These are phyloP conservation scores for Xerocomellus amylosporus DNA, from an alignment of 768 basidiomycete genomes.

Conservation along the genomic window DNA sequence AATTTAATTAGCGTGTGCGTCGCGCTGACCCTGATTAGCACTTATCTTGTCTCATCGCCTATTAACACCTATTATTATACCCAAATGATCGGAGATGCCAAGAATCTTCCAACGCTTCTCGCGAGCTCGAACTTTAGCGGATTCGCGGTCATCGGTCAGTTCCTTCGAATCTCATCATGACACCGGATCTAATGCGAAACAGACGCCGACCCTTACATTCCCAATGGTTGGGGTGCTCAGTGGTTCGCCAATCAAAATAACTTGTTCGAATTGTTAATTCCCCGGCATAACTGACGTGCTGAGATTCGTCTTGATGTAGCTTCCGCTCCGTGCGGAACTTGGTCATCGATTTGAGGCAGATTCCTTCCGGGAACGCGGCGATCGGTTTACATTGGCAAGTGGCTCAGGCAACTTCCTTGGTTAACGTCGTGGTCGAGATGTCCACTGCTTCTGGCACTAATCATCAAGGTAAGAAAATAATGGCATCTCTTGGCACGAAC, in stretches of 20 bases:
- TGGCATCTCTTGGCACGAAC: not conserved
- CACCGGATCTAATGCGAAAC: not conserved
- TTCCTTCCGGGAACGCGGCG: slow-evolving; percentile 50
- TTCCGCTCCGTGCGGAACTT: slow-evolving; percentile 74
- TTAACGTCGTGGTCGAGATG: slow-evolving; percentile 72
- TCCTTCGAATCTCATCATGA: not conserved
- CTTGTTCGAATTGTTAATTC: slow-evolving; percentile 12
- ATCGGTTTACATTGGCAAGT: slow-evolving; percentile 86
- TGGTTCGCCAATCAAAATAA: slow-evolving; percentile 27
- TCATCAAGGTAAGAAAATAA: slow-evolving; percentile 57
- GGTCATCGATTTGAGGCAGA: slow-evolving; percentile 61
- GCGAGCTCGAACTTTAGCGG: slow-evolving; percentile 60
- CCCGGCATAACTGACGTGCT: not conserved
- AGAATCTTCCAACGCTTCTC: slow-evolving; percentile 60
- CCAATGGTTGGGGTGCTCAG: slow-evolving; percentile 40
- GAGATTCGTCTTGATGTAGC: slow-evolving; percentile 31
- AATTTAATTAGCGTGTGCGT: not conserved
- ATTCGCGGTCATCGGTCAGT: slow-evolving; percentile 69
- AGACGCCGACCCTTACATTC: slow-evolving; percentile 75
- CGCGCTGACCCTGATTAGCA: slow-evolving; percentile 38
- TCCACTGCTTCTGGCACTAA: slow-evolving; percentile 57
- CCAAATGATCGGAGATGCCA: slow-evolving; percentile 73
- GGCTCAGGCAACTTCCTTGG: slow-evolving; percentile 69
- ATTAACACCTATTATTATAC: slow-evolving; percentile 76
- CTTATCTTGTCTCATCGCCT: slow-evolving; percentile 62